Evolutionary conservation across 305 asterid genomes (phyloP).

Genomic region (Rubia occidens): DNA sequence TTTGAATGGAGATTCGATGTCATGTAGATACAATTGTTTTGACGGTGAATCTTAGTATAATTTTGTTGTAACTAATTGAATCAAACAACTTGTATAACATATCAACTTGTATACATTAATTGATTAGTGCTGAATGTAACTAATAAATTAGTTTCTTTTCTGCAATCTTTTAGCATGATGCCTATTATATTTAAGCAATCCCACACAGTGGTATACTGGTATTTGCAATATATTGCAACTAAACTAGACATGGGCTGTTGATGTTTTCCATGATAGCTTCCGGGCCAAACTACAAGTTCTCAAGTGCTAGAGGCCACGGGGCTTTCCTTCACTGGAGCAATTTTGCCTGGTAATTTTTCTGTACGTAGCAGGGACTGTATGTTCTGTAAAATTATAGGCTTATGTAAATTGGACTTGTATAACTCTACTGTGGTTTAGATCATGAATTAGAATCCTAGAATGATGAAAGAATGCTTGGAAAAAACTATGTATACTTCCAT

Average conservation of each 20-base stretch:
- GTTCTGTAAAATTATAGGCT: not conserved
- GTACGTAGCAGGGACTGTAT: not conserved
- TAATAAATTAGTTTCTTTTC: slow-evolving; percentile 1
- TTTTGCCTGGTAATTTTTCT: slow-evolving; percentile 41
- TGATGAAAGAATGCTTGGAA: not conserved
- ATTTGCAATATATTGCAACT: not conserved
- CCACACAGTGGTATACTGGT: not conserved
- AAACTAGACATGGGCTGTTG: slow-evolving; percentile 15
- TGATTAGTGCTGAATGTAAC: too few species aligned
- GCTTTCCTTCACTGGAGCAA: slow-evolving; percentile 71
- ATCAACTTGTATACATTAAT: too few species aligned
- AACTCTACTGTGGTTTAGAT: not conserved
- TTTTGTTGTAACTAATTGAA: too few species aligned
- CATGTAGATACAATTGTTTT: too few species aligned
- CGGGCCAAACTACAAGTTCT: slow-evolving; percentile 70
- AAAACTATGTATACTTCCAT: not conserved
- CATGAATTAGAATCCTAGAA: not conserved
- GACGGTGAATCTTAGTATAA: too few species aligned
- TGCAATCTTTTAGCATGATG: not conserved
- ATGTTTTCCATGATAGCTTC: slow-evolving; percentile 34
- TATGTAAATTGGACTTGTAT: not conserved
- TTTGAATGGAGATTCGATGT: too few species aligned
- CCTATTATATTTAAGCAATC: not conserved
- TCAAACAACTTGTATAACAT: too few species aligned
- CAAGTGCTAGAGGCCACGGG: slow-evolving; percentile 81